Base-by-base conservation (phyloP, 805 yeast species). In the Candida sphagnicola region DNA sequence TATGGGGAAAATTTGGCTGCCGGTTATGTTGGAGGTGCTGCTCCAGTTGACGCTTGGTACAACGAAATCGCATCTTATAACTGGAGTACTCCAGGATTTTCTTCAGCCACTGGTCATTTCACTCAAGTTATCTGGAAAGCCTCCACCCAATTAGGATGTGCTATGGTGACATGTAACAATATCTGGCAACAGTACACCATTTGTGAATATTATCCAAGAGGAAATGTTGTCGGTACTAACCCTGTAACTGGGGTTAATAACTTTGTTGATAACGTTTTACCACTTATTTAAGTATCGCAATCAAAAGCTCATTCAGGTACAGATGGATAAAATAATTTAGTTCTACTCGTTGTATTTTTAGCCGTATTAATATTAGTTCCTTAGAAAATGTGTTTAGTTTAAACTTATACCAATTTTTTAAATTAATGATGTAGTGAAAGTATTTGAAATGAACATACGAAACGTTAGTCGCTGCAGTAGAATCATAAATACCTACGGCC, bases 1-100 rank as follows among this genome's bases (percentile, higher is more conserved):
- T 81, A 80, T 56, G 93, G 93, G 64, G 91, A 85, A 57, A 85
- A 85, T 64, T 69, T 85, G 47, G 90, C 89, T 13, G 74, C 78
- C 29, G 91, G 88, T 44, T 72, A 72, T 48, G 60, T 77, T 3
- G 81, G 75, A 3, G 79, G 76, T 21, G 53, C 69, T 19, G 38
- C 47, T 15, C 85, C 87, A 2, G 84, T 82, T 28, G 82, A 80
- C 43, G 79, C 83, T 30, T 85, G 93, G 93, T 84, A 84, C 61
- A 59, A 67, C 42, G 91, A 85, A 65, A 82, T 80, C 47, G 40
- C 51, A 8, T 43, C 56, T 37, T 85, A 82, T 62, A 63, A 75
- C 59, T 83, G 59, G 62, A 53, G 60, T 34, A 59, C 73, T 36
- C 77, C 80, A 19, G 80, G 77, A 40, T 67, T 61, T 48, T 70